Evolutionary conservation across 305 asterid species (phyloP), one percentile per base, ranked within the genome.

Genomic region (Fraxinus sp.): DNA sequence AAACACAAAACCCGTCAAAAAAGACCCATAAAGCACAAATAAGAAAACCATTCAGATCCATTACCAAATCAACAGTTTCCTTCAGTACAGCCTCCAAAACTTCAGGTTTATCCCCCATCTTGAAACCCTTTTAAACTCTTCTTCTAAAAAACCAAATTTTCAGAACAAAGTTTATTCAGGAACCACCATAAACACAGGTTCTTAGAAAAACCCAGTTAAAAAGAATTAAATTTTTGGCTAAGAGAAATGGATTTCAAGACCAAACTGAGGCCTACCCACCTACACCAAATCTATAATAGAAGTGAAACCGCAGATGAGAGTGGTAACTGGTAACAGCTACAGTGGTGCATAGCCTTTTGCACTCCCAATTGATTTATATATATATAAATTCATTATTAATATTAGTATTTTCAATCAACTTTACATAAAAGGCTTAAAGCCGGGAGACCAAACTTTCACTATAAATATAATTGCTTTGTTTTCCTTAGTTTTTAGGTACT

Each of bases 61-160:
- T 94, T 93, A 97, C 99, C 99, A 97, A 93, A 95, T 97, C 99
- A 75, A 96, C 99, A 70, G 97, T 95, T 82, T 96, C 99, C 89
- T 91, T 96, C 92, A 95, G 78, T 43, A 96, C 98, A 86, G 98
- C 99, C 72, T 96, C 99, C 46, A 96, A 87, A 89, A 93, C 97
- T 90, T 96, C 98, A 89, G 98, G 89, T 90, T 96, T 92, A 59
- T 93, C 98, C 79, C 86, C 97, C 98, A 92, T 93, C 86, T 89
- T 83, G 20, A 68, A 59, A 83, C 66, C 39, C 3, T 52, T 46
- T 37, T 68, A 13, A 79, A 62, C 84, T 82, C 39, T 71, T 52
- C 64, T 73, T 81, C 76, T 80, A 59, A 81, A 77, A 80, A 18
- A 82, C 57, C 85, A 74, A 75, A 75, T 83, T 77, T 75, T 82